Evolutionary conservation across 2,329 filamentous ascomycete species (phyloP).

Genomic region (Lizonia empirigonia): DNA sequence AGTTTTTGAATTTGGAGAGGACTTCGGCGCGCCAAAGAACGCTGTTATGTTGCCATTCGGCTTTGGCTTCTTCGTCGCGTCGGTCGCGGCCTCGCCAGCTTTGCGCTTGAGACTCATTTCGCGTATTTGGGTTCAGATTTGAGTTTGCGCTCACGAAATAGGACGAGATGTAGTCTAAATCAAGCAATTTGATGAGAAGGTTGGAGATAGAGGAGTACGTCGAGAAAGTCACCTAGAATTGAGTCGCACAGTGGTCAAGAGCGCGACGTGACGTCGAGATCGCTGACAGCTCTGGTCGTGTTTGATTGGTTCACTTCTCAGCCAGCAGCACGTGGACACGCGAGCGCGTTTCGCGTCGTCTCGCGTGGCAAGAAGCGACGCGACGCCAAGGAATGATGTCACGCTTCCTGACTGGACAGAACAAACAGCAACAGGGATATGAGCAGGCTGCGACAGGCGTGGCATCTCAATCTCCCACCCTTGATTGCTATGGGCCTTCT

Average conservation of each 20-base stretch:
- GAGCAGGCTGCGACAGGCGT: slow-evolving; percentile 24
- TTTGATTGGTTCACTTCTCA: slow-evolving; percentile 25
- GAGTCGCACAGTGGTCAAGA: slow-evolving; percentile 8
- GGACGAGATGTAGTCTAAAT: not conserved
- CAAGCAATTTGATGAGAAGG: not conserved
- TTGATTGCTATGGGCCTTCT: too few species aligned
- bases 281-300: not conserved
- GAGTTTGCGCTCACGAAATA: slow-evolving; percentile 3
- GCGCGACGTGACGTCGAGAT: slow-evolving; percentile 21
- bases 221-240: slow-evolving; percentile 1
- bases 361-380: too few species aligned
- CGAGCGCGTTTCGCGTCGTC: slow-evolving; percentile 15
- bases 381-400: slow-evolving; percentile 29
- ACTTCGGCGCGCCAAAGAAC: slow-evolving; percentile 76
- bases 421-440: slow-evolving; percentile 18
- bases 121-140: slow-evolving; percentile 1
- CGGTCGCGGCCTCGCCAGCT: slow-evolving; percentile 52
- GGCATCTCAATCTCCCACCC: not conserved
- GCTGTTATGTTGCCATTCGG: slow-evolving; percentile 80
- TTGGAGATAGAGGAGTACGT: too few species aligned
- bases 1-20: slow-evolving; percentile 35
- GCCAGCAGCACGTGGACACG: slow-evolving; percentile 21
- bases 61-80: slow-evolving; percentile 57
- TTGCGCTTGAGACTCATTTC: slow-evolving; percentile 60
- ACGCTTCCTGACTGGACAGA: slow-evolving; percentile 5